Base-by-base conservation (phyloP, 768 basidiomycete genomes). In the Russula olivacea region DNA sequence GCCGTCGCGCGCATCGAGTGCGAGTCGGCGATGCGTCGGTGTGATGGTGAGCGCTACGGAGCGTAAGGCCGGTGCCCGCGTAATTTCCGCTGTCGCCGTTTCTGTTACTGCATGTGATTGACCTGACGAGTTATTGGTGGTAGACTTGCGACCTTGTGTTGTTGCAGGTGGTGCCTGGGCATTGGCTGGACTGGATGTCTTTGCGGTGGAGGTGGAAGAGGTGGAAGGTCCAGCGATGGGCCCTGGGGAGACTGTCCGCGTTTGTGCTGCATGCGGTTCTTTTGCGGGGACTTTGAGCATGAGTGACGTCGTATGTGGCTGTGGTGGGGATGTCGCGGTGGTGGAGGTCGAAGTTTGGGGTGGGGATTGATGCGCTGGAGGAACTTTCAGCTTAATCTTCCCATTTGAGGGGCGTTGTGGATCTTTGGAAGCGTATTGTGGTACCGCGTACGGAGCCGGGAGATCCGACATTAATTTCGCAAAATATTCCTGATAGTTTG, bases 381-480 rank as follows among this genome's bases (percentile, higher is more conserved):
- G 82, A 47, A 87, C 79, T 68, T 83, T 89, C 45, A 92, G 80
- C 72, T 84, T 91, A 61, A 93, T 87, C 75, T 87, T 93, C 1
- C 65, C 62, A 10, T 63, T 66, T 17, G 80, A 79, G 47, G 49
- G 55, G 55, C 60, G 53, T 7, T 83, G 76, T 4, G 80, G 73
- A 65, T 82, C 81, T 30, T 81, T 65, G 68, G 68, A 51, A 11
- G 67, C 56, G 49, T 91, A 89, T 63, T 85, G 81, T 14, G 84
- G 76, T 51, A 91, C 78, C n/a, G 83, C 65, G 69, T 80, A 80
- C 2, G 86, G 87, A 1, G 82, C 67, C 1, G 91, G 90, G 19
- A 93, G 77, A 71, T 91, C 90, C 9, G 89, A 79, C 87, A 92
- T 87, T 17, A 92, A 73, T 66, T 83, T 79, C 28, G 83, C 83